Evolutionary conservation across 2,329 filamentous ascomycete genomes (phyloP), one percentile per base, ranked within the genome.

Genomic region (Westerdykella aurantiaca): DNA sequence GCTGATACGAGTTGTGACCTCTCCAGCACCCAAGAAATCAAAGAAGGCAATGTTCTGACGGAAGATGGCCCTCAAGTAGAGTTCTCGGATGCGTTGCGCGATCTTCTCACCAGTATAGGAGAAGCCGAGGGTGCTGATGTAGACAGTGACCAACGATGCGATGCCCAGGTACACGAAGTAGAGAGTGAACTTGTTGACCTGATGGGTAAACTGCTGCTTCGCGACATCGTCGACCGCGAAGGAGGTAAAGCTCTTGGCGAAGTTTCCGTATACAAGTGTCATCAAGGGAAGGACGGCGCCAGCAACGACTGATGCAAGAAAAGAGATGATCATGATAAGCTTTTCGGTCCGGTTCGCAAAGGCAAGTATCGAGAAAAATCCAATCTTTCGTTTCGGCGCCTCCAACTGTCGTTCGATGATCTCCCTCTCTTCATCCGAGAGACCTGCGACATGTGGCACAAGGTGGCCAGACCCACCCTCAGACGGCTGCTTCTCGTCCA

Each of bases 1-100:
- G 0, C 91, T 97, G 60, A 98, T 97, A 50, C 90, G 83, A 1
- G 91, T 97, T 0, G 91, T 96, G 48, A 97, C 86, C 71, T 97
- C 93, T 50, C 93, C 93, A 21, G 91, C 87, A 41, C 93, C 93
- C 10, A 96, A 77, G 62, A 94, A 94, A 68, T 98, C 93, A 43
- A 70, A 70, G 48, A 67, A 70, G 9, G 63, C 67, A 34, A 70
- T 67, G 43, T 70, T 70, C 40, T 70, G 67, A 10, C 65, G 55
- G 42, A 70, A 65, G 31, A 69, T 69, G 25, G 67, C 67, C 55
- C 83, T 78, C 6, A 98, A 78, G 57, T 97, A 97, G 10, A 67
- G 65, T 22, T 70, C 60, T 25, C 65, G 57, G 39, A 75, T 69
- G 42, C 69, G 71, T 38, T 68, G 67, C 1, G 70, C 66, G 23